These are phyloP conservation scores for Paraphysoderma sedebokerense DNA, from an alignment of 371 early-diverging fungal species.

Conservation along the genomic window DNA sequence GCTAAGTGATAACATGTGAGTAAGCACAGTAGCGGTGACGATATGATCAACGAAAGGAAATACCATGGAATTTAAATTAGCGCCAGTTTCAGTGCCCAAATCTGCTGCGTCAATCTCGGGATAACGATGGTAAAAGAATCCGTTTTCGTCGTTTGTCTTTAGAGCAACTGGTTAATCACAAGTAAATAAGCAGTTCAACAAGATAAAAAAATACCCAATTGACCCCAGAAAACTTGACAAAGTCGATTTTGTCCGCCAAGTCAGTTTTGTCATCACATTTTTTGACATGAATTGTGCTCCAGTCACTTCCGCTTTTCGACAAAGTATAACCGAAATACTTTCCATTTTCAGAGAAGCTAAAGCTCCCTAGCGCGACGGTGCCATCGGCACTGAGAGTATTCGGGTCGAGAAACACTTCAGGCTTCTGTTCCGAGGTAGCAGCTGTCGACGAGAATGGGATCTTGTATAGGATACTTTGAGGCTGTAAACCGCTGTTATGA, in stretches of 20 bases:
- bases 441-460: constrained; percentile 5
- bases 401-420: constrained; percentile 23
- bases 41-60: not conserved
- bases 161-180: not conserved
- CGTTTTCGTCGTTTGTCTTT: not conserved
- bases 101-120: constrained; percentile 19
- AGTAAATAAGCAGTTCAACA: too few relatives aligned
- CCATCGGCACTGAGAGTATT: constrained; percentile 36
- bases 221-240: constrained; percentile 38
- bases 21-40: not conserved
- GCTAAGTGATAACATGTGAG: too few relatives aligned
- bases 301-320: constrained; percentile 19
- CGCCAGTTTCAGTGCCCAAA: constrained; percentile 42
- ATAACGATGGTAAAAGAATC: constrained; percentile 16
- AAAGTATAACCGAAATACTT: constrained; percentile 20
- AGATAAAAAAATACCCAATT: too few relatives aligned
- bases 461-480: constrained; percentile 24
- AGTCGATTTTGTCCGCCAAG: constrained; percentile 14
- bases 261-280: constrained; percentile 10
- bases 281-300: constrained; percentile 35
- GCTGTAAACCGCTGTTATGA: constrained; percentile 41
- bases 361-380: constrained; percentile 14
- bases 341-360: constrained; percentile 31
- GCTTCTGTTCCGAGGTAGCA: constrained; percentile 9
- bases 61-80: constrained; percentile 24